These are phyloP conservation scores for Lachnellula subtilissima DNA, from an alignment of 2,329 filamentous ascomycete genomes.

Conservation along the genomic window DNA sequence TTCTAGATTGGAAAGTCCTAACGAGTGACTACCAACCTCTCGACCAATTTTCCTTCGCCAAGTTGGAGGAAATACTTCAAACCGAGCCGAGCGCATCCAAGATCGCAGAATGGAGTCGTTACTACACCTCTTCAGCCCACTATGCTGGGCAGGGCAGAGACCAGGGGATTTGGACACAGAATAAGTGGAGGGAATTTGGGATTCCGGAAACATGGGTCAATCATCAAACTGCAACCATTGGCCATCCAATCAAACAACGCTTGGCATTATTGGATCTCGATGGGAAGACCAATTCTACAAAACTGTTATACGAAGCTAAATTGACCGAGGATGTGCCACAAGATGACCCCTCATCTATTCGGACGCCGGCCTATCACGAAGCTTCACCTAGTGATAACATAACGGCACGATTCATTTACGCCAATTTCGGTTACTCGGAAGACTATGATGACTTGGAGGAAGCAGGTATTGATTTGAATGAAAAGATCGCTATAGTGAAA, in stretches of 20 bases:
- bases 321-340: neutral
- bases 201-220: neutral
- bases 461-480: constrained; percentile 56
- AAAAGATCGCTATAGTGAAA: constrained; percentile 78
- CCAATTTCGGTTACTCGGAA: neutral
- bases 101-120: neutral
- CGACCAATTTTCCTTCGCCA: constrained; percentile 37
- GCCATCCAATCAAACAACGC: neutral
- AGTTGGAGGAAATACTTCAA: neutral
- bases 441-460: constrained; percentile 48
- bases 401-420: constrained; percentile 7
- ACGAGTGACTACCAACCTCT: no score
- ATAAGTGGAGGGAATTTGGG: neutral
- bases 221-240: neutral
- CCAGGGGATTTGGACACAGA: neutral
- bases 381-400: neutral
- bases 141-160: neutral
- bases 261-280: neutral
- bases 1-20: no score
- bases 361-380: neutral
- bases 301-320: neutral
- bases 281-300: neutral
- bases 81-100: neutral
- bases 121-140: neutral
- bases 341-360: neutral